A percentile compares a stretch with the other conserved stretches of the same genome.
phyloP scores from a whole-genome alignment of 177 flowering plant genomes.

The Vitis hybrid region DNA sequence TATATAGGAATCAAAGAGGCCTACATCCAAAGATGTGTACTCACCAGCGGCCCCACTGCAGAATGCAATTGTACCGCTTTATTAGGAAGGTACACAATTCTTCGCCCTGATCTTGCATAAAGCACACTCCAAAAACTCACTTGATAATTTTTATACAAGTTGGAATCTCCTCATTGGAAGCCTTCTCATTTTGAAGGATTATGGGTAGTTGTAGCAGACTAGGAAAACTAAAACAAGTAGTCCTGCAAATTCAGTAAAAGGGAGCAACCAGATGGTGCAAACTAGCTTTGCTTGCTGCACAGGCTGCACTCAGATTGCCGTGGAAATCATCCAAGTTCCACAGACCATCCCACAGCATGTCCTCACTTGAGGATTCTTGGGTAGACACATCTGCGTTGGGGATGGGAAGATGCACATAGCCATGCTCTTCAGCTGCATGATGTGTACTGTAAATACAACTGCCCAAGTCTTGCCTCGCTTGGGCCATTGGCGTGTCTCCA shows the following conservation, averaged over 20 bases:
- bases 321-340: conserved; percentile 67
- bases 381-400: conserved; percentile 14
- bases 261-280: conserved; percentile 24
- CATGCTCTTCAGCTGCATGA: conserved; percentile 29
- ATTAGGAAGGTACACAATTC: no score
- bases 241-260: conserved; percentile 12
- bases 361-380: conserved; percentile 37
- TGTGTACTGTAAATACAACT: neutral
- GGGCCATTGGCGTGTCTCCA: conserved; percentile 23
- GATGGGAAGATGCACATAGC: conserved; percentile 24
- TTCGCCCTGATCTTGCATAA: no score
- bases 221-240: neutral
- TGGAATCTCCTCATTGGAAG: no score
- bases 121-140: no score
- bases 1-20: no score
- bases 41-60: no score
- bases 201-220: no score
- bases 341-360: conserved; percentile 57
- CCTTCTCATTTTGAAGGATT: no score
- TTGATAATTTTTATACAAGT: no score
- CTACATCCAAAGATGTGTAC: no score
- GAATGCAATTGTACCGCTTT: no score
- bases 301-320: conserved; percentile 19
- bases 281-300: conserved; percentile 30
- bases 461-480: conserved; percentile 23